Evolutionary conservation across 148 eudicot genomes (phyloP), one percentile per base, ranked within the genome.

Genomic region (Chenopodium berlandieri): DNA sequence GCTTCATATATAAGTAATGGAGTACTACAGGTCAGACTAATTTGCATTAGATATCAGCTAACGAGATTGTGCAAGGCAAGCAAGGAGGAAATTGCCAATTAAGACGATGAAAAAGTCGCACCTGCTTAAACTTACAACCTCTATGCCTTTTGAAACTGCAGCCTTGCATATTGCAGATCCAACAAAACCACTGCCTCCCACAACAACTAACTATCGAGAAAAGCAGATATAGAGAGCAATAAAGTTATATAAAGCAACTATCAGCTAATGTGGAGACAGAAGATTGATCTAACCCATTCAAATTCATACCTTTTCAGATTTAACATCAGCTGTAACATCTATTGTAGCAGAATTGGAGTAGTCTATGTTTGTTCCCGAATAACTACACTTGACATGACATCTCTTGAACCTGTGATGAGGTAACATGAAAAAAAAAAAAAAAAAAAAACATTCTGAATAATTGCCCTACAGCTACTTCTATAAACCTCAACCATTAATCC

Each of bases 131-230:
- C 99, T 92, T 82, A 89, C 83, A 83, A 91, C 97, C 88, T 96
- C 99, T 62, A 96, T 92, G 79, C 98, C 99, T 80, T 91, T 84
- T 73, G 99, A 88, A 73, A 91, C 90, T 65, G 99, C 99, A 84
- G 98, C 99, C 92, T 94, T 96, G 91, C 99, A 96, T 82, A 96
- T 93, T 68, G 99, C 99, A 25, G 99, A 92, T 75, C 99, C 99
- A 86, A 96, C 97, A 90, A 96, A 96, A 75, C 99, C 99, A 77
- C 87, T 94, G 88, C 99, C 99, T 87, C 99, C 99, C 82, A 96
- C 81, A 80, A 96, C 98, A 62, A 96, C 98, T 84, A 96, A 84
- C 99, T 96, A 92, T 85, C 82, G 81, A 80, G 81, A 68, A 83
- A 84, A 80, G 78, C 19, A 81, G 64, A 58, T 48, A 75, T 78